phyloP scores from a whole-genome alignment of 1,139 yeast species.

The Geotrichum phurueaensis region DNA sequence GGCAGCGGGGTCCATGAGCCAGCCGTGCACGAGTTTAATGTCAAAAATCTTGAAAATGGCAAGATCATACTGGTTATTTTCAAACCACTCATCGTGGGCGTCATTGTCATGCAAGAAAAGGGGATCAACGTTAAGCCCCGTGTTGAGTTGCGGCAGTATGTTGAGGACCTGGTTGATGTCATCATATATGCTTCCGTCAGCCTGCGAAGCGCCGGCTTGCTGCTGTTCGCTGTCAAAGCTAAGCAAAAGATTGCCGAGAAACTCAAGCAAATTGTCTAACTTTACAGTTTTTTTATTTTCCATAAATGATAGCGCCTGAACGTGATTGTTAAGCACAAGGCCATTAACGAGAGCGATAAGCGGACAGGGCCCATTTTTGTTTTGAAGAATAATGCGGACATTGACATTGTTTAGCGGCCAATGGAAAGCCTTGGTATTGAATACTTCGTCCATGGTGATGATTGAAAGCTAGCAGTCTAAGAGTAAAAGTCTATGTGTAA shows the following conservation, averaged over 20 bases:
- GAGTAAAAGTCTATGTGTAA: not conserved
- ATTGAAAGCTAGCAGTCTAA: too few relatives aligned
- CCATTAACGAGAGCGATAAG: conserved; percentile 75
- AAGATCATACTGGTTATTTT: conserved; percentile 39
- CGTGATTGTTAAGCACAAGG: conserved; percentile 36
- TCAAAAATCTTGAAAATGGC: conserved; percentile 43
- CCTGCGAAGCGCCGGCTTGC: not conserved
- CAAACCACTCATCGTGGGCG: conserved; percentile 49
- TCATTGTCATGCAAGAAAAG: conserved; percentile 36
- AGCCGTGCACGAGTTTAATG: conserved; percentile 47
- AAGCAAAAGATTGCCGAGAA: not conserved
- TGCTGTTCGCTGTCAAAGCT: not conserved
- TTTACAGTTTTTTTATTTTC: not conserved
- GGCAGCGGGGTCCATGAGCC: conserved; percentile 40
- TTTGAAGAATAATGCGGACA: conserved; percentile 62
- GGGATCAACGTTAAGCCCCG: conserved; percentile 74
- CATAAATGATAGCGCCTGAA: not conserved
- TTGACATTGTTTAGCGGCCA: conserved; percentile 6
- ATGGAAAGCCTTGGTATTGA: conserved; percentile 25
- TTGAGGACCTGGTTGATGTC: conserved; percentile 36
- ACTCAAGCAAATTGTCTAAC: not conserved
- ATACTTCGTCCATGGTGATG: conserved; percentile 18
- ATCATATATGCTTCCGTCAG: not conserved
- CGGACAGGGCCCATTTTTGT: conserved; percentile 85
- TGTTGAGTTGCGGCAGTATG: conserved; percentile 57